These are phyloP conservation scores for Fusarium oxysporum DNA, from an alignment of 2,329 filamentous ascomycete species.

Conservation along the genomic window DNA sequence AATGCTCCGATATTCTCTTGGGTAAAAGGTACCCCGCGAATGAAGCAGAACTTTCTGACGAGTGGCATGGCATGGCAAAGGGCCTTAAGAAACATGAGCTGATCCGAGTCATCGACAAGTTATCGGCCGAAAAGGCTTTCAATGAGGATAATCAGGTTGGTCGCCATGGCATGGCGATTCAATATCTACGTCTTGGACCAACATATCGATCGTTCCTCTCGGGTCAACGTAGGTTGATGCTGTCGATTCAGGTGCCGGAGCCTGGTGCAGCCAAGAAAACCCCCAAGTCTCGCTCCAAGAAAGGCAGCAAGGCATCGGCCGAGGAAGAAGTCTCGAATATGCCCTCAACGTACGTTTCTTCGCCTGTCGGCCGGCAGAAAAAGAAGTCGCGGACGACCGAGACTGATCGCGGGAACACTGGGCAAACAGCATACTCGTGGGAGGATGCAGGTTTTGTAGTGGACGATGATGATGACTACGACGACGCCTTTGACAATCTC, in stretches of 20 bases:
- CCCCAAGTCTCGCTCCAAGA: conserved; percentile 49
- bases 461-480: conserved; percentile 50
- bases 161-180: conserved; percentile 73
- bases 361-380: conserved; percentile 57
- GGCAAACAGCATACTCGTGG: conserved; percentile 56
- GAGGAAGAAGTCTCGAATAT: conserved; percentile 55
- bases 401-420: conserved; percentile 53
- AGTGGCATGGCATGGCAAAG: conserved; percentile 76
- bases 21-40: conserved; percentile 74
- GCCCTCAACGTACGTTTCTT: conserved; percentile 63
- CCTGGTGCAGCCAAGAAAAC: conserved; percentile 47
- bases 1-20: conserved; percentile 86
- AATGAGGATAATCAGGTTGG: conserved; percentile 70
- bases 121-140: conserved; percentile 80
- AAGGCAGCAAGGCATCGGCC: conserved; percentile 52
- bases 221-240: conserved; percentile 59
- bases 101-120: conserved; percentile 83
- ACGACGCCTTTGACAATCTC: conserved; percentile 61
- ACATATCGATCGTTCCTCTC: conserved; percentile 57
- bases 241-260: conserved; percentile 55
- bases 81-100: conserved; percentile 79
- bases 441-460: conserved; percentile 60
- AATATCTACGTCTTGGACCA: conserved; percentile 72
- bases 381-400: conserved; percentile 42
- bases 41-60: conserved; percentile 63